Percentiles rank a stretch among this genome's conserved stretches.
Conservation (phyloP, 371 early-diverging fungal genomes). For the Parasitella parasitica region DNA sequence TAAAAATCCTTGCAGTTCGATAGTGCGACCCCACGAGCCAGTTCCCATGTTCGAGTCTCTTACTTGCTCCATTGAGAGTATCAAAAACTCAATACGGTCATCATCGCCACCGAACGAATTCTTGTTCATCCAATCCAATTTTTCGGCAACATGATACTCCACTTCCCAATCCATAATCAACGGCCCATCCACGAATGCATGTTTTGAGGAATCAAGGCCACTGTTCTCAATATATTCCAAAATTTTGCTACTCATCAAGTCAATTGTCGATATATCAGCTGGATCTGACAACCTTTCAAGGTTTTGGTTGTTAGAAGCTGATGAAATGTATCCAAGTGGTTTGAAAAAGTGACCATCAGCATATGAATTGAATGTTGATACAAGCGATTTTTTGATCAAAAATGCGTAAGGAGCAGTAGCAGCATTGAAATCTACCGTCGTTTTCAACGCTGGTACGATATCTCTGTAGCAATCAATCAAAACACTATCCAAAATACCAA, state of each 20-base stretch:
- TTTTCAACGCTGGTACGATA: constrained; percentile 2
- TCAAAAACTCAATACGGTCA: constrained; percentile 68
- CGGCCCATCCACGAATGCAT: constrained; percentile 66
- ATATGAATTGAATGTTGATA: constrained; percentile 25
- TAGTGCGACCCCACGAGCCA: constrained; percentile 22
- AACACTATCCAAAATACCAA: background rate
- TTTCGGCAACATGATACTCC: constrained; percentile 58
- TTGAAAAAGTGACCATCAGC: constrained; percentile 31
- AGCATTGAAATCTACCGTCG: background rate
- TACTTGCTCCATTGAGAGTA: constrained; percentile 70
- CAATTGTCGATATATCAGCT: constrained; percentile 16
- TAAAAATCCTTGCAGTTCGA: constrained; percentile 8
- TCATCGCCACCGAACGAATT: constrained; percentile 51
- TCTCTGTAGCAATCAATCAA: constrained; percentile 16
- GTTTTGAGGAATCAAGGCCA: constrained; percentile 31
- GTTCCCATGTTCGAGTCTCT: constrained; percentile 52
- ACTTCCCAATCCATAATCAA: constrained; percentile 81
- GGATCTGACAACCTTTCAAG: background rate
- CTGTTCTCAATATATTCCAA: constrained; percentile 50
- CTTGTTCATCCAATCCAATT: constrained; percentile 49
- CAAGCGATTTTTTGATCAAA: constrained; percentile 26
- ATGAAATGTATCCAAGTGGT: constrained; percentile 30
- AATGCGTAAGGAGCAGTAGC: constrained; percentile 5
- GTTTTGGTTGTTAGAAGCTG: constrained; percentile 15
- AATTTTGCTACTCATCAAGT: constrained; percentile 40